phyloP scores from a whole-genome alignment of 106 monocot species.

The Amphibolis antarctica region DNA sequence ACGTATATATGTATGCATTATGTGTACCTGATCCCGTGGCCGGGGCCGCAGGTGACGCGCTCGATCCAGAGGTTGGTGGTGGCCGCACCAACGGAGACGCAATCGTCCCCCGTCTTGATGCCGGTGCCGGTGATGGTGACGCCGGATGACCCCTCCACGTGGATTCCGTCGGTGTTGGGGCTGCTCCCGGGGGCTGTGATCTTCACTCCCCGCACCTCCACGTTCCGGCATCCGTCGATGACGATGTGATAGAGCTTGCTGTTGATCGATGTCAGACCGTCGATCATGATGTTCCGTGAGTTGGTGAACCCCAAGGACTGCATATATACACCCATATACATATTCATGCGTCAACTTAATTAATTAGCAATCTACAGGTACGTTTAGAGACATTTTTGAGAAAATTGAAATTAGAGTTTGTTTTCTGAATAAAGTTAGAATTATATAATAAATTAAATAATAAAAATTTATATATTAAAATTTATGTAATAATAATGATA shows the following conservation, averaged over 20 bases:
- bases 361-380: too few relatives aligned
- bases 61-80: slow-evolving; percentile 6
- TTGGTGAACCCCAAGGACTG: background rate
- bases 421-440: too few relatives aligned
- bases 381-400: background rate
- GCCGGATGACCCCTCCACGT: slow-evolving; percentile 18
- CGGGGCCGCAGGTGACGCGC: slow-evolving; percentile 4
- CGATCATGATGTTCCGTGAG: background rate
- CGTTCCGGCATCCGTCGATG: slow-evolving; percentile 14
- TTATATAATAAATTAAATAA: background rate
- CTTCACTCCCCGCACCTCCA: slow-evolving; percentile 10
- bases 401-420: background rate
- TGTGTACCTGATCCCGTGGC: slow-evolving; percentile 8
- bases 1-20: too few relatives aligned
- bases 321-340: background rate
- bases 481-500: too few relatives aligned
- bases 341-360: background rate
- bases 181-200: slow-evolving; percentile 28
- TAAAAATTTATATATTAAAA: background rate
- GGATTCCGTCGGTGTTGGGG: slow-evolving; percentile 51
- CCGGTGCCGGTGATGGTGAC: slow-evolving; percentile 14
- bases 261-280: background rate
- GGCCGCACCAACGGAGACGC: slow-evolving; percentile 29
- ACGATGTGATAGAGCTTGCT: slow-evolving; percentile 19
- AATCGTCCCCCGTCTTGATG: slow-evolving; percentile 46